Evolutionary conservation across 2,329 filamentous ascomycete genomes (phyloP).

Genomic region (Dendryphion nanum): DNA sequence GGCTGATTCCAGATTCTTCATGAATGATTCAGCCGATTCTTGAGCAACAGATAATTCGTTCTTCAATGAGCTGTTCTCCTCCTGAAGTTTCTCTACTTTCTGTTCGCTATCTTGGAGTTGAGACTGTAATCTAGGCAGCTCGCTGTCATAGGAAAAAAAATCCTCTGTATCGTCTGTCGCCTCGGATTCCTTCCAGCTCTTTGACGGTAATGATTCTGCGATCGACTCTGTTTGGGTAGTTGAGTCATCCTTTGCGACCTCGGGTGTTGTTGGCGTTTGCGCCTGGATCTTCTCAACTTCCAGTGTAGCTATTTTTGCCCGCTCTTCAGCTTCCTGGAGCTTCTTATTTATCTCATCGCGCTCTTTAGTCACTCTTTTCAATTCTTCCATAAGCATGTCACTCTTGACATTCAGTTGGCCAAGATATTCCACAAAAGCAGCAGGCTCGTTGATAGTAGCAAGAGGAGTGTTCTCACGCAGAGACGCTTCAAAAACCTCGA

Average conservation of each 20-base stretch:
- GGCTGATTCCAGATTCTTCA: conserved; percentile 63
- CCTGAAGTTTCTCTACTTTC: conserved; percentile 69
- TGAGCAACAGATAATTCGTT: conserved; percentile 69
- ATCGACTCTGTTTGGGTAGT: conserved; percentile 23
- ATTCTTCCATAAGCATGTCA: conserved; percentile 91
- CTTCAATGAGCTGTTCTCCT: conserved; percentile 66
- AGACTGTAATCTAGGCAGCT: conserved; percentile 76
- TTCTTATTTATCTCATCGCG: conserved; percentile 78
- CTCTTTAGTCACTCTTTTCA: conserved; percentile 82
- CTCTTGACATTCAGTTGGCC: conserved; percentile 81
- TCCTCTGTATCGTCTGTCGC: conserved; percentile 58
- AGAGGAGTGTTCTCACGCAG: conserved; percentile 91
- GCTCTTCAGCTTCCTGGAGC: conserved; percentile 65
- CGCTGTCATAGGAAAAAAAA: conserved; percentile 89
- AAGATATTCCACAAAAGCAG: conserved; percentile 83
- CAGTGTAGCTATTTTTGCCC: conserved; percentile 60
- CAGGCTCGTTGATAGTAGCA: conserved; percentile 81
- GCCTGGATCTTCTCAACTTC: conserved; percentile 59
- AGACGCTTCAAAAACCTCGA: conserved; percentile 90
- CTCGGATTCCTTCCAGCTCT: conserved; percentile 22
- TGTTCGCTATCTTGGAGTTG: conserved; percentile 69
- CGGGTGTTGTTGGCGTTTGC: conserved; percentile 14
- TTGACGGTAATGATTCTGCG: conserved; percentile 24
- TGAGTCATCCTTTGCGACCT: conserved; percentile 24
- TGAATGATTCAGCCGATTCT: conserved; percentile 56